A percentile compares a stretch with the other conserved stretches of the same genome.
These are phyloP conservation scores for Pythium phragmitis DNA, from an alignment of 352 stramenopile genomes.

Conservation along the genomic window DNA sequence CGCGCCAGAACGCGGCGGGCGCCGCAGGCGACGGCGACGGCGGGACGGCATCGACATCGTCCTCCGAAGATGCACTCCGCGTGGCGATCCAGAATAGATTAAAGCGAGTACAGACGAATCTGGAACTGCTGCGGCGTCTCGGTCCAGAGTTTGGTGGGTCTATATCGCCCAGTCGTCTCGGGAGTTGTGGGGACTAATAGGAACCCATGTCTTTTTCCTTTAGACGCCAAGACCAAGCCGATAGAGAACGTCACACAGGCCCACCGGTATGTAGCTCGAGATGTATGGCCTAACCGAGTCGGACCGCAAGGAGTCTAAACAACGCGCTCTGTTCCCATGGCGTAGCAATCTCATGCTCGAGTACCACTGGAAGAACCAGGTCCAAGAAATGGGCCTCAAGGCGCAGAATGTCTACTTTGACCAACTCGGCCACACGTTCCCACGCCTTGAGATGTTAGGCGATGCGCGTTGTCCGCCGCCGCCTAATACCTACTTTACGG, in stretches of 20 bases:
- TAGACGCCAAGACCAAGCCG: conserved; percentile 85
- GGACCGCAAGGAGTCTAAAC: not conserved
- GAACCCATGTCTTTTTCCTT: not conserved
- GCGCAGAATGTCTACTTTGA: conserved; percentile 81
- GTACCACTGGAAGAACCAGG: conserved; percentile 89
- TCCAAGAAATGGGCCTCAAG: conserved; percentile 85
- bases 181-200: not conserved
- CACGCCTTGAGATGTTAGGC: conserved; percentile 79
- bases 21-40: conserved; percentile 13
- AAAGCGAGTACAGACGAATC: conserved; percentile 85
- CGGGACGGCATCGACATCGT: conserved; percentile 2
- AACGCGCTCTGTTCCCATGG: not conserved
- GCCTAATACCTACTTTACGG: conserved; percentile 68
- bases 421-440: conserved; percentile 67
- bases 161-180: not conserved
- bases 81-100: conserved; percentile 83
- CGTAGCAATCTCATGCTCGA: conserved; percentile 82
- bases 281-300: not conserved
- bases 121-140: conserved; percentile 81
- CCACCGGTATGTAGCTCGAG: conserved; percentile 43
- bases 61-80: conserved; percentile 61
- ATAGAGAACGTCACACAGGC: conserved; percentile 84
- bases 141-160: conserved; percentile 79
- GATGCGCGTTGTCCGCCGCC: conserved; percentile 73
- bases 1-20: conserved; percentile 16